These are phyloP conservation scores for Pilaira anomala DNA, from an alignment of 192 early-diverging fungal species.

Conservation along the genomic window DNA sequence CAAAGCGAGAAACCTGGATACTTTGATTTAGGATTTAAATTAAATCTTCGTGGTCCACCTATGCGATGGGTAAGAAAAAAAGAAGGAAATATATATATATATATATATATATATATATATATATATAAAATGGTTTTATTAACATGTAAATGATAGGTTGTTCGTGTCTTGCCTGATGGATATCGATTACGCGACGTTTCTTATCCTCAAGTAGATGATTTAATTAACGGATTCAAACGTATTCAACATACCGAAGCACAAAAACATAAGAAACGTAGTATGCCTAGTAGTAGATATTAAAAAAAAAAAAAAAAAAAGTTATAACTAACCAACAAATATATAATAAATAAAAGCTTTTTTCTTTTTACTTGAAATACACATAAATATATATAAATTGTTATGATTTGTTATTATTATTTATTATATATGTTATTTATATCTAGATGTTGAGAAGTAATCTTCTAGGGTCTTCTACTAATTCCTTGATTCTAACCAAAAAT, in stretches of 20 bases:
- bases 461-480: slow-evolving; percentile 93
- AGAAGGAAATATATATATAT: not conserved
- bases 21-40: slow-evolving; percentile 76
- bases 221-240: slow-evolving; percentile 73
- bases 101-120: no score
- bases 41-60: slow-evolving; percentile 59
- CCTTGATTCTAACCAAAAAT: slow-evolving; percentile 97
- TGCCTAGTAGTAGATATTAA: slow-evolving; percentile 7
- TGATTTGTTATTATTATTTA: no score
- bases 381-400: no score
- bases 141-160: no score
- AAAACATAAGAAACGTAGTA: slow-evolving; percentile 2
- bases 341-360: not conserved
- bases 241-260: slow-evolving; percentile 5
- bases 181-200: slow-evolving; percentile 67
- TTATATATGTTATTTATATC: slow-evolving; percentile 14
- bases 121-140: not conserved
- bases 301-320: not conserved
- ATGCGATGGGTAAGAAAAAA: slow-evolving; percentile 56
- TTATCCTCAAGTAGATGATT: slow-evolving; percentile 66
- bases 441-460: slow-evolving; percentile 88
- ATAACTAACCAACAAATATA: no score
- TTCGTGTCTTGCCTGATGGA: slow-evolving; percentile 74
- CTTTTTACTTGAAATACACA: no score
- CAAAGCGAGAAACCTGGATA: slow-evolving; percentile 66